Evolutionary conservation across 2,329 filamentous ascomycete species (phyloP), one percentile per base, ranked within the genome.

Genomic region (Microdochium nivale): DNA sequence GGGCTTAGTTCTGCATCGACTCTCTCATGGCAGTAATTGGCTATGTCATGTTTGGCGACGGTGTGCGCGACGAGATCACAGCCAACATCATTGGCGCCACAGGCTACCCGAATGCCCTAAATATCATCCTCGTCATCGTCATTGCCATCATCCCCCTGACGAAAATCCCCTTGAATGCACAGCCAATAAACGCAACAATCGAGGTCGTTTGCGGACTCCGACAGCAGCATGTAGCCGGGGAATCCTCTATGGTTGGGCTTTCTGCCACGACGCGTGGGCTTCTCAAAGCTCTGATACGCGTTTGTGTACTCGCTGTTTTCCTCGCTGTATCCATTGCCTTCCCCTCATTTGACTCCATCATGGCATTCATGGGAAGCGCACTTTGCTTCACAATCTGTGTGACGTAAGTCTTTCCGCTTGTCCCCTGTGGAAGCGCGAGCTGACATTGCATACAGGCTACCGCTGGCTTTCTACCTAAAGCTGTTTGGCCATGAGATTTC

Each of bases 371-470:
- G 71, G 92, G 94, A 13, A 89, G 87, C 37, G 87, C 90, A 3
- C 78, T 96, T 16, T 96, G 92, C 70, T 96, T 96, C 61, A 89
- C 88, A 19, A 95, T 97, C 58, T 97, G 92, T 69, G 84, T 97
- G 58, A 90, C 95, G 67, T 75, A 61, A 64, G 74, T 69, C 16
- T 30, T 27, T 51, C 14, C 7, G 16, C 5, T 11, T 5, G n/a
- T n/a, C 35, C 25, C 46, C 54, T 24, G 25, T 25, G 25, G 40
- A 16, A 8, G n/a, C 13, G 11, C 27, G 49, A 49, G 54, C 21
- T 21, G 10, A n/a, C 48, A 46, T n/a, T 23, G 1, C 21, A 25
- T 2, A 2, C 35, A 77, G 74, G 19, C 67, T 99, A 49, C 94
- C 92, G 0, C 73, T 96, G 30, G 79, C 84, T 3, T 97, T 99